Evolutionary conservation across 306 rosid species (phyloP), one percentile per base, ranked within the genome.

Genomic region (Cicer yamashitae): DNA sequence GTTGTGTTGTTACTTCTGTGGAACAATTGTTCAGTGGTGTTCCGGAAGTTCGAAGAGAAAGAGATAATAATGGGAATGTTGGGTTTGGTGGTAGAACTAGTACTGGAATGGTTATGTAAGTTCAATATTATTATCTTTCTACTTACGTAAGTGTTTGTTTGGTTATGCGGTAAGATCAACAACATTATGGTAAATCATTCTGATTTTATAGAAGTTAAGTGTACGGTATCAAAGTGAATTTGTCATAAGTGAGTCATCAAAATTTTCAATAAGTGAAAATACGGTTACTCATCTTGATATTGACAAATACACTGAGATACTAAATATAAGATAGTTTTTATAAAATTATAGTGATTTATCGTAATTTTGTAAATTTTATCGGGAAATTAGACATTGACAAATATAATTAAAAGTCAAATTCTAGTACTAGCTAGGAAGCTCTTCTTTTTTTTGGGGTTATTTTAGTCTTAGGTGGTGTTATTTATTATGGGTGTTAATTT

Each of bases 1-100:
- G 83, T 45, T 84, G 85, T 10, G 93, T 87, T 54, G 97, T 92
- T 25, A 90, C 84, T 4, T 89, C 93, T 7, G 83, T 83, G 10
- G 85, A 88, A 20, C 91, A 88, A 8, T 82, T 93, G 85, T 91
- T 93, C 72, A 91, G 93, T 67, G 79, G 7, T 2, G 62, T 56
- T 3, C 88, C 88, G 44, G 73, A 78, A 10, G 67, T 53, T 67
- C 59, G 52, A 39, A 83, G 81, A 44, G 72, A 62, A 4, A 46
- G 67, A 20, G 66, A 14, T 17, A 3, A 34, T 6, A 44, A 70
- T 34, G 74, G 79, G 17, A 89, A 82, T 82, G 88, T 85, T 1
- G 87, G 81, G 18, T 81, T 91, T 82, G 84, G 84, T 6, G 88
- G 84, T 9, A 70, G 57, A 10, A 66, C 3, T n/a, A 54, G 1